Evolutionary conservation across 805 yeast genomes (phyloP).

Genomic region (Saccharomycopsis selenospora): DNA sequence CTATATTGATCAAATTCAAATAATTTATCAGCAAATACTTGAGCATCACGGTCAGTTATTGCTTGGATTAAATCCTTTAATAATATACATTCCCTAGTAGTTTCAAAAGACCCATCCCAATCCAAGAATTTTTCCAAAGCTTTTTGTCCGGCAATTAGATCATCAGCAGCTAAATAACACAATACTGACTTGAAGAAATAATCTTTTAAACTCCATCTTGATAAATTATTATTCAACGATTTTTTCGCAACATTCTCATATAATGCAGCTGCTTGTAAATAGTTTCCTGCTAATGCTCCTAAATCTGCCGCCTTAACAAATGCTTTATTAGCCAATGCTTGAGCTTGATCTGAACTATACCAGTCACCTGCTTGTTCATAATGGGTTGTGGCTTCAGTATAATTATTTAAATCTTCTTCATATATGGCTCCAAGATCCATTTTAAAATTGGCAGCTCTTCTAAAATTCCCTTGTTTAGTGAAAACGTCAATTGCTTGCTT

Average conservation of each 20-base stretch:
- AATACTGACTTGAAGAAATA: slow-evolving; percentile 78
- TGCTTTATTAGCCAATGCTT: slow-evolving; percentile 83
- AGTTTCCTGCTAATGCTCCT: slow-evolving; percentile 68
- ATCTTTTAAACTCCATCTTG: slow-evolving; percentile 90
- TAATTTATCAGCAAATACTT: slow-evolving; percentile 63
- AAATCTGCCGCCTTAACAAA: slow-evolving; percentile 85
- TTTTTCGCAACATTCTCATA: slow-evolving; percentile 76
- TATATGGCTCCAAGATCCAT: slow-evolving; percentile 84
- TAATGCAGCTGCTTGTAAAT: slow-evolving; percentile 63
- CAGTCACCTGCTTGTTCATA: slow-evolving; percentile 96
- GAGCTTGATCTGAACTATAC: slow-evolving; percentile 89
- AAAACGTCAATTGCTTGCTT: slow-evolving; percentile 74
- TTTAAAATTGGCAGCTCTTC: slow-evolving; percentile 89
- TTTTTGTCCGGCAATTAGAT: slow-evolving; percentile 77
- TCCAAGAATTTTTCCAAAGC: slow-evolving; percentile 53
- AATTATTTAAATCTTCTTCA: slow-evolving; percentile 67
- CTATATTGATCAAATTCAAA: slow-evolving; percentile 81
- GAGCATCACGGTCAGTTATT: slow-evolving; percentile 74
- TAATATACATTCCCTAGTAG: slow-evolving; percentile 70
- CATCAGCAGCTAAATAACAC: slow-evolving; percentile 78
- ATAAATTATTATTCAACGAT: slow-evolving; percentile 62
- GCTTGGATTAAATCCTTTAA: slow-evolving; percentile 61
- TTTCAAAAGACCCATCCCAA: slow-evolving; percentile 67
- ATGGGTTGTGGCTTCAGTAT: slow-evolving; percentile 59
- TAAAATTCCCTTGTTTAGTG: slow-evolving; percentile 86